phyloP scores from a whole-genome alignment of 805 yeast genomes.

The Saccharomycopsis fodiens region DNA sequence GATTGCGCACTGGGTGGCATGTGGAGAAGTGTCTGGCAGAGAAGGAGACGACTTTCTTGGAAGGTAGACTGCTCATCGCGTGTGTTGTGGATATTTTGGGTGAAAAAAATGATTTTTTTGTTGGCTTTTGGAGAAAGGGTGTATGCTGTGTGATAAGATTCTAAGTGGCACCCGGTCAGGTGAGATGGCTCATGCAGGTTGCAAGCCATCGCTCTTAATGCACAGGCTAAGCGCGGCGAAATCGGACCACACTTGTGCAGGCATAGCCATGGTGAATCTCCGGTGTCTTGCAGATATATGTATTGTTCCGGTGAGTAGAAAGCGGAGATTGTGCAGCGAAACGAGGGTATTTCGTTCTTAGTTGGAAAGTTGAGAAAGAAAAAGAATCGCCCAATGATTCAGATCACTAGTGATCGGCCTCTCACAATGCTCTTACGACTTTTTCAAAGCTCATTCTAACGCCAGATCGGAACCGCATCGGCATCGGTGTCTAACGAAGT shows the following conservation, averaged over 20 bases:
- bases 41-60: too few species aligned
- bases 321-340: too few species aligned
- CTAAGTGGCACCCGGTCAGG: neutral
- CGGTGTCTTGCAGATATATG: neutral
- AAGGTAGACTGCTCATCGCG: neutral
- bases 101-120: too few species aligned
- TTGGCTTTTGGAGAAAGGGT: too few species aligned
- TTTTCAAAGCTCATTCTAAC: slow-evolving; percentile 7
- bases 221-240: neutral
- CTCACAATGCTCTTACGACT: neutral
- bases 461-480: slow-evolving; percentile 66
- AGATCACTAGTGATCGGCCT: slow-evolving; percentile 84
- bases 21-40: neutral
- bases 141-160: neutral
- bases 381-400: slow-evolving; percentile 35
- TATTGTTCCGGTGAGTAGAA: neutral
- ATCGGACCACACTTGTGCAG: too few species aligned
- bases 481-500: slow-evolving; percentile 81
- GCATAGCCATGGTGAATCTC: neutral
- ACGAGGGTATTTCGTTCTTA: neutral
- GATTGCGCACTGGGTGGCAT: neutral
- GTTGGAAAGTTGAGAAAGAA: neutral
- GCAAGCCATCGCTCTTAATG: neutral
- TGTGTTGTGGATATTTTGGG: too few species aligned
- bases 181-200: neutral